Base-by-base conservation (phyloP, 805 yeast genomes). In the Candida pini region DNA sequence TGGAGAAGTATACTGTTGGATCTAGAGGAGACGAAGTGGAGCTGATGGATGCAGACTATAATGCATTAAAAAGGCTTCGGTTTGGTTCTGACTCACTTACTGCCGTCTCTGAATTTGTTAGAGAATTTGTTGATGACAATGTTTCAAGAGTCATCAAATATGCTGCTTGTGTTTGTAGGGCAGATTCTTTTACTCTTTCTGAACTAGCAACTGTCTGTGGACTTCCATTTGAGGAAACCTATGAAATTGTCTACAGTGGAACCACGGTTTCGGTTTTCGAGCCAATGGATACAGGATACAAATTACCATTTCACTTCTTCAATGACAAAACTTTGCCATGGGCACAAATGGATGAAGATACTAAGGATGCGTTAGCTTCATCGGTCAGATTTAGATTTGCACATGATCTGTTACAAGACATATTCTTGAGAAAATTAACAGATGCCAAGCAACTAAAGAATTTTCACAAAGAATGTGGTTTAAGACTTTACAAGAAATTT, bases 281-380 rank as follows among this genome's bases (percentile, higher is more conserved):
- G 2, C 72, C 76, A 1, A 48, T 60, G 10, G 62, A 66, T 18
- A 51, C 66, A 2, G 64, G 62, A 40, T 69, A 69, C 46, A 73
- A 72, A 42, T 51, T 69, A 16, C 77, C 78, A 7, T 66, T 69
- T 36, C 66, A 65, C 12, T 48, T 56, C 7, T 58, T 64, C 1
- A 51, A 56, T 24, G 61, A 56, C 9, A 23, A 29, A 3, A 18
- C 5, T 9, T 38, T 18, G 20, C 26, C 34, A 10, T 10, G 39
- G 5, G 20, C 18, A 12, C 9, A 27, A 6, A 31, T 66, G 10
- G 38, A 53, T 9, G 58, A 60, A 4, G 33, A 49, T 2, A 53
- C 55, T 18, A 51, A 66, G 6, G 53, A 60, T 45, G 58, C 56
- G 6, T 42, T 71, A 17, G 51, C 73, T 0, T 47, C 55, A 2